These are phyloP conservation scores for Stemphylium lycopersici DNA, from an alignment of 2,329 filamentous ascomycete genomes.

Conservation along the genomic window DNA sequence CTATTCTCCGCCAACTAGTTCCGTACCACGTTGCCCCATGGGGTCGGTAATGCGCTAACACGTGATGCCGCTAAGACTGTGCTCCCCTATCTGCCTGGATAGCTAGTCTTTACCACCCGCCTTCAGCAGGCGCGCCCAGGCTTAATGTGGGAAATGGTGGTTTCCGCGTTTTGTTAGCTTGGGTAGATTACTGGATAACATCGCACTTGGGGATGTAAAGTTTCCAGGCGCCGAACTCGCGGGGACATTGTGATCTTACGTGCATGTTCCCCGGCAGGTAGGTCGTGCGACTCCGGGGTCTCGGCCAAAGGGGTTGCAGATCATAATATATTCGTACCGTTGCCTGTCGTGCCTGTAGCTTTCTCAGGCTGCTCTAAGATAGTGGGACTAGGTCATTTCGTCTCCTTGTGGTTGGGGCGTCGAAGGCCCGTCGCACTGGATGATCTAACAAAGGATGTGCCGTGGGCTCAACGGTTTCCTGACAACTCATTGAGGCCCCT, in stretches of 20 bases:
- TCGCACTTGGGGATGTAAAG: background rate
- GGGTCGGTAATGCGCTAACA: conserved; percentile 7
- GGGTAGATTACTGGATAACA: background rate
- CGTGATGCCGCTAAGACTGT: conserved; percentile 4
- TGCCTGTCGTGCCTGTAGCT: background rate
- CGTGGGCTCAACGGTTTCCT: too few relatives aligned
- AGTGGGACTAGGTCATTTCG: background rate
- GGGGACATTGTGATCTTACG: background rate
- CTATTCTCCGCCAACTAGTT: conserved; percentile 1
- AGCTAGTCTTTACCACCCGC: conserved; percentile 1
- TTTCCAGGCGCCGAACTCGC: background rate
- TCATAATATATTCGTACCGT: background rate
- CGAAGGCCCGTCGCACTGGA: too few relatives aligned
- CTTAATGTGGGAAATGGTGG: conserved; percentile 11
- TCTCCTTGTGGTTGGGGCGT: too few relatives aligned
- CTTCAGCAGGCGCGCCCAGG: conserved; percentile 1
- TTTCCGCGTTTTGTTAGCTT: background rate
- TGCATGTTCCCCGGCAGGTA: background rate
- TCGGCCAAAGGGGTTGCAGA: background rate
- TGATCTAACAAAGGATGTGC: too few relatives aligned
- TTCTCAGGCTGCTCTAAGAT: background rate
- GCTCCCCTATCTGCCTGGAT: background rate
- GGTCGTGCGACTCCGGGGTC: background rate
- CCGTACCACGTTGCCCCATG: conserved; percentile 2
- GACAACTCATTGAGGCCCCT: background rate